Conservation (phyloP, 2,329 filamentous ascomycete genomes). For the Pseudogymnoascus sp. region DNA sequence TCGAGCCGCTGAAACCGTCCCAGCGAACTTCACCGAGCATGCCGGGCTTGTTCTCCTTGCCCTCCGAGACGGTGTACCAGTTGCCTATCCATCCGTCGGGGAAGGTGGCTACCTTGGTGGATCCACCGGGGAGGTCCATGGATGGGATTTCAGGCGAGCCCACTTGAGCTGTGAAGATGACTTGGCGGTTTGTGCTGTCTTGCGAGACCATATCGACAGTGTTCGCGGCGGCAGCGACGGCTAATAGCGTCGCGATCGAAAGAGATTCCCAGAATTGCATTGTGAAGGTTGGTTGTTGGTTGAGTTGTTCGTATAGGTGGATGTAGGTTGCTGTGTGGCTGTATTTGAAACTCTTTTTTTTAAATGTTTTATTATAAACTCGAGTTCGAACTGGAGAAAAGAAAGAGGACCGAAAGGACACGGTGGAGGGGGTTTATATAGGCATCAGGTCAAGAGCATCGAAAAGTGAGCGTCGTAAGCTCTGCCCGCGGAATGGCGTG, state of each 20-base stretch:
- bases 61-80: constrained; percentile 38
- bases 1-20: constrained; percentile 38
- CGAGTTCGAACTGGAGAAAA: constrained; percentile 6
- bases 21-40: constrained; percentile 47
- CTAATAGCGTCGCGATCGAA: constrained; percentile 35
- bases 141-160: constrained; percentile 16
- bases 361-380: background rate
- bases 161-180: constrained; percentile 23
- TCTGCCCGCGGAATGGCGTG: background rate
- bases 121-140: constrained; percentile 20
- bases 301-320: background rate
- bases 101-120: constrained; percentile 33
- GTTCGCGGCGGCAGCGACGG: constrained; percentile 38
- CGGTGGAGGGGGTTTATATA: constrained; percentile 3
- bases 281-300: constrained; percentile 26
- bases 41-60: constrained; percentile 34
- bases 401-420: background rate
- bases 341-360: constrained; percentile 1
- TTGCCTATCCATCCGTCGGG: constrained; percentile 35
- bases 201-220: constrained; percentile 50
- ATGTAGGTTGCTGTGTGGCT: background rate
- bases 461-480: constrained; percentile 5
- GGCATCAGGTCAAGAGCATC: background rate
- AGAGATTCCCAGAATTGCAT: constrained; percentile 43
- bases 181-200: constrained; percentile 35